Base-by-base conservation (phyloP, 176 grass and related monocot species). In the Melocanna baccifera region DNA sequence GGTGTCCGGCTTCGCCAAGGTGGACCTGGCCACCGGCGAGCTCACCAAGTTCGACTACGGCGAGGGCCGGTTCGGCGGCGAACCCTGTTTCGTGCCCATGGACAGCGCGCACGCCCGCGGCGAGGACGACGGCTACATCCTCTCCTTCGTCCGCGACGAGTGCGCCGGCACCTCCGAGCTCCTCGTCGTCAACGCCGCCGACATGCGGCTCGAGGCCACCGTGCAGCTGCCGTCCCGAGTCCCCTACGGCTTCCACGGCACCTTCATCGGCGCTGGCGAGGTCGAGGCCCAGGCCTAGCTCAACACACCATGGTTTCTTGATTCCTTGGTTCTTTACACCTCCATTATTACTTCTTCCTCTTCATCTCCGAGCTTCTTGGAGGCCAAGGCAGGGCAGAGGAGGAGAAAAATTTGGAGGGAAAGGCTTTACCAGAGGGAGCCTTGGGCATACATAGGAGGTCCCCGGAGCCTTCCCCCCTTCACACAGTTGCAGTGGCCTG, bases 1-100 rank as follows among this genome's bases (percentile, higher is more conserved):
- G 90, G 94, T 97, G n/a, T 97, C 94, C 25, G 94, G 94, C n/a
- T 97, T 92, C 72, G 94, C 94, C 36, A 97, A 97, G 86, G 88
- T 97, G 39, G 92, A 94, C 86, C 92, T 97, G n/a, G 67, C 23
- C 18, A 92, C 92, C 62, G 94, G 94, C 37, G 81, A 89, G 65
- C 58, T 94, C 7, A 36, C 62, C 47, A 82, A 8, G 63, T 94
- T 94, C 83, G 83, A 80, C 10, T 97, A 94, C 69, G 94, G 92
- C 52, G 80, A 89, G 7, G 83, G 89, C 0, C 62, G 82, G 4
- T 97, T 92, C 86, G 94, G 94, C 51, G 92, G 94, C 23, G 94
- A 97, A 88, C 94, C 94, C 1, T 97, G 91, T 88, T 94, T 97
- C 80, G 57, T 97, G 42, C 89, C 94, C 12, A 48, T 82, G 57